Evolutionary conservation across 768 basidiomycete species (phyloP), one percentile per base, ranked within the genome.

Genomic region (Lentinus brumalis): DNA sequence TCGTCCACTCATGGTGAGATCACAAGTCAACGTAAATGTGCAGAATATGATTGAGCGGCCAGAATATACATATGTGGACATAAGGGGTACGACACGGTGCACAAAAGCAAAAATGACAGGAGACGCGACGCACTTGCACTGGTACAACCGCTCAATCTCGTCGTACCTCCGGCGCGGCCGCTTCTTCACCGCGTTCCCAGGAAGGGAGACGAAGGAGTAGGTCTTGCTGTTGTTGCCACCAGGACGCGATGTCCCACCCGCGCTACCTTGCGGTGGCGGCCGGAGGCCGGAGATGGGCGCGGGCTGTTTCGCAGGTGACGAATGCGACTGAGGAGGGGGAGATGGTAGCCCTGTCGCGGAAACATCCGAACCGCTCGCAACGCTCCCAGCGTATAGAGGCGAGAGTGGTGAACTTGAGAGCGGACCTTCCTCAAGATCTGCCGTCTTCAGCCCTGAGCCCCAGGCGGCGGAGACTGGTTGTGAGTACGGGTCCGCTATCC

Each of bases 81-180:
- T 21, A 32, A 30, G 49, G 45, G 21, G 18, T 32, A 50, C 50
- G 51, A n/a, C 18, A 44, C 44, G 42, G 44, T n/a, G 3, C 16
- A 38, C 8, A 35, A 31, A 26, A 31, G 31, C 32, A 53, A 42
- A 21, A 39, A 26, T 50, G 32, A n/a, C 16, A 30, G 39, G 38
- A 64, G 47, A 49, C n/a, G 56, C 50, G 16, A 60, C 70, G 62
- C 86, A 92, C 52, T 88, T 88, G 79, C 96, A 98, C 57, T 84
- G 83, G 72, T 98, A 98, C 54, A 96, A 76, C 30, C 96, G 86
- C 76, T 97, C 95, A 66, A 98, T 97, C 82, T 98, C 96, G 73
- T 98, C 96, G 74, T 92, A 92, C 46, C 91, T 82, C 66, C 91
- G 80, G 11, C 91, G 81, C n/a, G 91, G 91, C 50, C 91, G 86